A percentile compares a stretch with the other conserved stretches of the same genome.
Evolutionary conservation across 2,329 filamentous ascomycete genomes (phyloP).

Genomic region (Clonostachys chloroleuca): DNA sequence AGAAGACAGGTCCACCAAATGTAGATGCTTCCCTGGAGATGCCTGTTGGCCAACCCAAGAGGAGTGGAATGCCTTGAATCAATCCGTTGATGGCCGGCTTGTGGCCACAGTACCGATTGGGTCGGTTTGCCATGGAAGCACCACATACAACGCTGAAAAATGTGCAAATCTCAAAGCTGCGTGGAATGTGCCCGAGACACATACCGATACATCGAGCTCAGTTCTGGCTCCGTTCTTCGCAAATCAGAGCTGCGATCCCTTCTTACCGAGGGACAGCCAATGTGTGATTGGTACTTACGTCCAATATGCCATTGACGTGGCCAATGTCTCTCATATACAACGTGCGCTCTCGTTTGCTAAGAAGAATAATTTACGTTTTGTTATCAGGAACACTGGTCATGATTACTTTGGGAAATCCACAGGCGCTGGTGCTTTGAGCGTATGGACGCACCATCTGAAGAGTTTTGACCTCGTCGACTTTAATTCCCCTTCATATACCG

Average conservation of each 20-base stretch:
- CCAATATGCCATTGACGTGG: slow-evolving; percentile 12
- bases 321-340: slow-evolving; percentile 3
- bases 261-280: slow-evolving; percentile 22
- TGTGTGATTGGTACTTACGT: slow-evolving; percentile 27
- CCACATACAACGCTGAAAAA: too few relatives aligned
- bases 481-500: slow-evolving; percentile 17
- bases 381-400: slow-evolving; percentile 44
- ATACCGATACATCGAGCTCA: background rate
- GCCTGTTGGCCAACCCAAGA: too few relatives aligned
- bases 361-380: slow-evolving; percentile 34
- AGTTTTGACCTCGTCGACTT: slow-evolving; percentile 8
- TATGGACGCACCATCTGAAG: slow-evolving; percentile 37
- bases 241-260: slow-evolving; percentile 18
- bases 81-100: too few relatives aligned
- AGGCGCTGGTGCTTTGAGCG: slow-evolving; percentile 24
- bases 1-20: too few relatives aligned
- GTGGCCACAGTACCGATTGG: too few relatives aligned
- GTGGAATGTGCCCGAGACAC: background rate
- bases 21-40: too few relatives aligned
- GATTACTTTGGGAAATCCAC: slow-evolving; percentile 25
- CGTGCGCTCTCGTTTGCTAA: slow-evolving; percentile 24
- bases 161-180: too few relatives aligned
- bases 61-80: too few relatives aligned
- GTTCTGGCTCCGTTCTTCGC: slow-evolving; percentile 21
- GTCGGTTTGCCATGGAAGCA: too few relatives aligned